phyloP scores from a whole-genome alignment of 1,284 basidiomycete genomes.

The Ganoderma sp. region DNA sequence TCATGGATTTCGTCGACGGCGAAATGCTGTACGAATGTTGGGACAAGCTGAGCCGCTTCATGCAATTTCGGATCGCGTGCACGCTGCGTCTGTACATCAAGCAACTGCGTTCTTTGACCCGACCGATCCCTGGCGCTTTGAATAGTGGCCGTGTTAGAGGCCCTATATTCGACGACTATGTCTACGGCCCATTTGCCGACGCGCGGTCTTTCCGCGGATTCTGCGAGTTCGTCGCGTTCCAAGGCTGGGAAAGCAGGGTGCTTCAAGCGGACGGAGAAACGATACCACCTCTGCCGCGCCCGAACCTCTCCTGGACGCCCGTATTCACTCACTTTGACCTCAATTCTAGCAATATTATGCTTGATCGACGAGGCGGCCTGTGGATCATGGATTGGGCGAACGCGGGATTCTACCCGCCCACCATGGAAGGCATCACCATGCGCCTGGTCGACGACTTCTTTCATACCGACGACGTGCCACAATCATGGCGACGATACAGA shows the following conservation, averaged over 20 bases:
- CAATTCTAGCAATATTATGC: slow-evolving; percentile 30
- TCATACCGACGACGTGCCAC: not conserved
- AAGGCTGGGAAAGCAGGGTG: slow-evolving; percentile 12
- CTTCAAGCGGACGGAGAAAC: not conserved
- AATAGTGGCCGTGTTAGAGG: slow-evolving; percentile 25
- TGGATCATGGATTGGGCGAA: slow-evolving; percentile 36
- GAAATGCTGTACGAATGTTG: slow-evolving; percentile 34
- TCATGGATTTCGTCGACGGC: slow-evolving; percentile 37
- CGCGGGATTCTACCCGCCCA: slow-evolving; percentile 32
- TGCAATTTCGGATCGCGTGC: slow-evolving; percentile 37
- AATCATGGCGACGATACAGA: slow-evolving; percentile 9
- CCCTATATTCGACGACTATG: slow-evolving; percentile 22
- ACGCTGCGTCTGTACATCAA: slow-evolving; percentile 36
- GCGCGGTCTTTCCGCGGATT: slow-evolving; percentile 21
- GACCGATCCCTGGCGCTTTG: slow-evolving; percentile 19
- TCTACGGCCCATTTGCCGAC: slow-evolving; percentile 16
- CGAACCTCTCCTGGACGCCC: slow-evolving; percentile 16
- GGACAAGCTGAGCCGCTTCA: slow-evolving; percentile 26
- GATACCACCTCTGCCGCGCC: not conserved
- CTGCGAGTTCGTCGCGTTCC: slow-evolving; percentile 21
- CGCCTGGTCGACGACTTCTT: slow-evolving; percentile 6
- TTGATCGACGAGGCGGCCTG: slow-evolving; percentile 28
- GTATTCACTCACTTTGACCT: slow-evolving; percentile 34
- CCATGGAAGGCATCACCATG: slow-evolving; percentile 26
- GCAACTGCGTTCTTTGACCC: slow-evolving; percentile 29